These are phyloP conservation scores for Pseudohyphozyma bogoriensis DNA, from an alignment of 768 basidiomycete genomes.

Conservation along the genomic window DNA sequence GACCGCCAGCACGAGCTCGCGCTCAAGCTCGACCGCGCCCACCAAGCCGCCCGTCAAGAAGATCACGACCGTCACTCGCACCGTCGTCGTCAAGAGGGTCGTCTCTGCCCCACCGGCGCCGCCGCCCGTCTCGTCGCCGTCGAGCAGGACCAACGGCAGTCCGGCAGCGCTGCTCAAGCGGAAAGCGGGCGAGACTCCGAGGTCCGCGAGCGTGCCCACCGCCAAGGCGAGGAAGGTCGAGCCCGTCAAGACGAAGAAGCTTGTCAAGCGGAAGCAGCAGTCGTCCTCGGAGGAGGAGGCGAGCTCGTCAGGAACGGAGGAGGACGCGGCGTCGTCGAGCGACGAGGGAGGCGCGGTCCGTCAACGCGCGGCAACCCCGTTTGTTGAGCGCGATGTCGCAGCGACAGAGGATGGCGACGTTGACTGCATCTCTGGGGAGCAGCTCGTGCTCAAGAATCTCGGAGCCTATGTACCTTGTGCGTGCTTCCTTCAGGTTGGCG, in stretches of 20 bases:
- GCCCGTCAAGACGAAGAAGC: neutral
- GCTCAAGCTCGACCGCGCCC: neutral
- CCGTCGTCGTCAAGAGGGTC: neutral
- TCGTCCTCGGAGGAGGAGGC: neutral
- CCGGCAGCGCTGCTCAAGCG: neutral
- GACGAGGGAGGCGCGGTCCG: neutral
- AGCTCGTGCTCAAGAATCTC: slow-evolving; percentile 4
- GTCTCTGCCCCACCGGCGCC: neutral
- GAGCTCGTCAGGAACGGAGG: neutral
- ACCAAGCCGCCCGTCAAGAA: neutral
- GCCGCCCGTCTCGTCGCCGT: neutral
- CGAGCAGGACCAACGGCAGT: neutral
- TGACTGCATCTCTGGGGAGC: slow-evolving; percentile 3
- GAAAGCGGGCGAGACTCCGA: neutral
- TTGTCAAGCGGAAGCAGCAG: slow-evolving; percentile 1
- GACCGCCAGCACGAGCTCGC: neutral
- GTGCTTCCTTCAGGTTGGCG: neutral
- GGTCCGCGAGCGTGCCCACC: neutral
- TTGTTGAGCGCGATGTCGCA: neutral
- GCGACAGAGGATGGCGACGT: neutral
- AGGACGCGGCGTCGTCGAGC: neutral
- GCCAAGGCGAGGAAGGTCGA: neutral
- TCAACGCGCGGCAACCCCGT: neutral
- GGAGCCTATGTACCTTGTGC: slow-evolving; percentile 9
- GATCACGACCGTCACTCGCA: neutral